A percentile compares a stretch with the other conserved stretches of the same genome.
Evolutionary conservation across 495 filamentous ascomycete genomes (phyloP).

Genomic region (Podospora comata): DNA sequence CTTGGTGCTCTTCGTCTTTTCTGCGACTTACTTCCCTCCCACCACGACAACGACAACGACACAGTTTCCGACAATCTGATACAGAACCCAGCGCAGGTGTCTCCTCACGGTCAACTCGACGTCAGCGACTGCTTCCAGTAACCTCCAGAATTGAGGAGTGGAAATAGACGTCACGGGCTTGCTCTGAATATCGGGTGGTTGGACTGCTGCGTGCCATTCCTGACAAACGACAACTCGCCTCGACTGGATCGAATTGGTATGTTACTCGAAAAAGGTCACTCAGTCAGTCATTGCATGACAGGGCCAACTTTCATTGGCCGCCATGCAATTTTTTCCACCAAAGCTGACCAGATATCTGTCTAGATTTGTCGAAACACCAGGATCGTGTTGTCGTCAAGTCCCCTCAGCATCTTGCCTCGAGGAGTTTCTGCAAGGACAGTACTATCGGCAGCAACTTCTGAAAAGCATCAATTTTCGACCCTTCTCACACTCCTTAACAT

Average conservation of each 20-base stretch:
- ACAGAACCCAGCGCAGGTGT: not conserved
- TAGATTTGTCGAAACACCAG: constrained; percentile 2
- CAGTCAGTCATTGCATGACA: not conserved
- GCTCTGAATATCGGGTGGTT: constrained; percentile 11
- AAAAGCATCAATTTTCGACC: not conserved
- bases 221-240: constrained; percentile 15
- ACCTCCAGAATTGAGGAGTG: not conserved
- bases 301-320: too few species aligned
- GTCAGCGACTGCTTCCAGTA: not conserved
- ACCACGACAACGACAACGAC: not conserved
- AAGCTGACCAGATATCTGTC: not conserved
- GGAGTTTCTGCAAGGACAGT: not conserved
- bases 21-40: not conserved
- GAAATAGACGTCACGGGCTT: not conserved
- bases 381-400: not conserved
- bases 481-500: constrained; percentile 2
- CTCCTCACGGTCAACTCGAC: not conserved
- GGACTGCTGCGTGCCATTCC: constrained; percentile 19
- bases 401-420: not conserved
- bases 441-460: not conserved
- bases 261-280: constrained; percentile 1
- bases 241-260: constrained; percentile 17
- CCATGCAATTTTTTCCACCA: not conserved
- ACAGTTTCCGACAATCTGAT: not conserved
- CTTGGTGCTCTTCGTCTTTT: constrained; percentile 7